phyloP scores from a whole-genome alignment of 2,329 filamentous ascomycete genomes.

The Aspergillus ustus region DNA sequence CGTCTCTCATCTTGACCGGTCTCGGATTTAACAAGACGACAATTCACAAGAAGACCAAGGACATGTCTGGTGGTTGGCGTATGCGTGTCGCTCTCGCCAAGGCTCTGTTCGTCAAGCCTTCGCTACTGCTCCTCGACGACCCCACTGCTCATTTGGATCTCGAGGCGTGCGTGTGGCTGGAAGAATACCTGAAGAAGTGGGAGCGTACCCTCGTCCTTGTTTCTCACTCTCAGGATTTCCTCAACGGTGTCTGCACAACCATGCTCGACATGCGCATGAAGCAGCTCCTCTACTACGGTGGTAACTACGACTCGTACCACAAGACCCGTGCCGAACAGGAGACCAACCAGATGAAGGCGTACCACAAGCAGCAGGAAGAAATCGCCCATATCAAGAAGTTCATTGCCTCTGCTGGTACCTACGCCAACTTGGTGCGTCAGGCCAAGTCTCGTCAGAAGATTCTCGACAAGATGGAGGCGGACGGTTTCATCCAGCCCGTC shows the following conservation, averaged over 20 bases:
- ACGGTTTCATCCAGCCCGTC: constrained; percentile 96
- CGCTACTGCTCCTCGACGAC: constrained; percentile 93
- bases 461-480: constrained; percentile 99
- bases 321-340: constrained; percentile 96
- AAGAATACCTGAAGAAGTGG: constrained; percentile 99
- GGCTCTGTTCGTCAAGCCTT: constrained; percentile 97
- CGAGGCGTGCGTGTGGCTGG: constrained; percentile 98
- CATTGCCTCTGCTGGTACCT: constrained; percentile 98
- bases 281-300: constrained; percentile 94
- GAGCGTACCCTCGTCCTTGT: constrained; percentile 94
- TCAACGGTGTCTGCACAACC: constrained; percentile 97
- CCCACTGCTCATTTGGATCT: constrained; percentile 99
- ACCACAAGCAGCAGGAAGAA: constrained; percentile 98
- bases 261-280: constrained; percentile 98
- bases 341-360: constrained; percentile 98
- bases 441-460: constrained; percentile 99
- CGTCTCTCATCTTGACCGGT: constrained; percentile 95
- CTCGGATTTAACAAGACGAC: constrained; percentile 98
- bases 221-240: constrained; percentile 97
- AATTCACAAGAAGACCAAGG: constrained; percentile 99
- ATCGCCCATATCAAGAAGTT: constrained; percentile 99
- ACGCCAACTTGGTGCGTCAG: constrained; percentile 98
- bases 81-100: constrained; percentile 99
- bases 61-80: constrained; percentile 99
- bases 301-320: constrained; percentile 98